These are phyloP conservation scores for Saxophila tyrrhenica DNA, from an alignment of 495 filamentous ascomycete genomes.

Conservation along the genomic window DNA sequence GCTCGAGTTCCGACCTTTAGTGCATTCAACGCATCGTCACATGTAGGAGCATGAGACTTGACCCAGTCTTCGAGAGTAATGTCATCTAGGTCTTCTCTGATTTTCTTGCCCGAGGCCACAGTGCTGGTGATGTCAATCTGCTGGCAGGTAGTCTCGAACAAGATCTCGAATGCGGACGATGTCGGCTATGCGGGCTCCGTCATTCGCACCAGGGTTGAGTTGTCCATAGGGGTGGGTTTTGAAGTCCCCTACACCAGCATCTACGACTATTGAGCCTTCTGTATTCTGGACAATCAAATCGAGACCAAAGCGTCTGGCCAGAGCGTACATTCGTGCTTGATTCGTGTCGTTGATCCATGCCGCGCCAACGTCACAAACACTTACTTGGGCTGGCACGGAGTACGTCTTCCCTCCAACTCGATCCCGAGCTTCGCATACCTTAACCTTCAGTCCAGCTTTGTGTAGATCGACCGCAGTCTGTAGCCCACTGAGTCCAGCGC, in stretches of 20 bases:
- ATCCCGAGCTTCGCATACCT: slow-evolving; percentile 40
- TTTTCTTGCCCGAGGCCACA: background rate
- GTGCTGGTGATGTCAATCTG: slow-evolving; percentile 11
- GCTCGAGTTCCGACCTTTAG: slow-evolving; percentile 32
- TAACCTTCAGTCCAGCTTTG: slow-evolving; percentile 31
- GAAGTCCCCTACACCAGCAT: slow-evolving; percentile 6
- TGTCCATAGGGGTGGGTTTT: slow-evolving; percentile 14
- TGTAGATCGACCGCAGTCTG: slow-evolving; percentile 34
- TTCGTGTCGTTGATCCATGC: slow-evolving; percentile 44
- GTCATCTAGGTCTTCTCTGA: slow-evolving; percentile 9
- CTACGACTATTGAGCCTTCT: slow-evolving; percentile 21
- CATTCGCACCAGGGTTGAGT: slow-evolving; percentile 2
- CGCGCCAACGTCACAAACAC: slow-evolving; percentile 37
- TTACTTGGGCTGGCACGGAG: slow-evolving; percentile 17
- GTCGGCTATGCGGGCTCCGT: slow-evolving; percentile 5
- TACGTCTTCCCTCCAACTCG: slow-evolving; percentile 43
- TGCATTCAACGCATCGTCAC: slow-evolving; percentile 19
- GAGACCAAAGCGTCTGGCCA: slow-evolving; percentile 29
- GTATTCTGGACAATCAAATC: slow-evolving; percentile 38
- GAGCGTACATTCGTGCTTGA: slow-evolving; percentile 31
- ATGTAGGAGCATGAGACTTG: slow-evolving; percentile 4
- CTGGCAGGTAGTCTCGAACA: slow-evolving; percentile 14
- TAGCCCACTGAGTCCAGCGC: slow-evolving; percentile 41
- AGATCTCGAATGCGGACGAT: slow-evolving; percentile 7
- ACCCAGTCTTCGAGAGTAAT: slow-evolving; percentile 13